These are phyloP conservation scores for Torulaspora quercuum DNA, from an alignment of 805 yeast genomes.

Conservation along the genomic window DNA sequence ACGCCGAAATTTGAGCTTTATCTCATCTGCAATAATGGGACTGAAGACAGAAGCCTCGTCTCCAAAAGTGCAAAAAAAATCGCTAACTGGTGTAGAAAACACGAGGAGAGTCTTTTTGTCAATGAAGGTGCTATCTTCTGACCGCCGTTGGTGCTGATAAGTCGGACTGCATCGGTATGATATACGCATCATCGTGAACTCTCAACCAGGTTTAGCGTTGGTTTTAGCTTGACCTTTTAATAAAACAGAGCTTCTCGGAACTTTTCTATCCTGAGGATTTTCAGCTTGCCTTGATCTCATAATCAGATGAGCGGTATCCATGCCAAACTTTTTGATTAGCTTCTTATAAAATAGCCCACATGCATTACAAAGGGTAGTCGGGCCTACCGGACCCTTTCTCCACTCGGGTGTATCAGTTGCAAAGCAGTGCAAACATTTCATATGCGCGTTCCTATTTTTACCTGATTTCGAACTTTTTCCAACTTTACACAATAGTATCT, in stretches of 20 bases:
- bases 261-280: slow-evolving; percentile 19
- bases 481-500: slow-evolving; percentile 9
- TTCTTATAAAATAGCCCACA: slow-evolving; percentile 77
- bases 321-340: slow-evolving; percentile 43
- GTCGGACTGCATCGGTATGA: too few species aligned
- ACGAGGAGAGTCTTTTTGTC: slow-evolving; percentile 68
- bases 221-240: too few species aligned
- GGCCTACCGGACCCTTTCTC: slow-evolving; percentile 79
- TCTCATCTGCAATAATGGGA: slow-evolving; percentile 51
- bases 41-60: slow-evolving; percentile 50
- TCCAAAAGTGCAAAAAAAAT: slow-evolving; percentile 60
- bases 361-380: slow-evolving; percentile 74
- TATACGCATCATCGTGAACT: too few species aligned
- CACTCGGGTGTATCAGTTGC: slow-evolving; percentile 61
- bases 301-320: slow-evolving; percentile 16
- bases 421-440: slow-evolving; percentile 22
- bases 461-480: slow-evolving; percentile 20
- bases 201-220: too few species aligned
- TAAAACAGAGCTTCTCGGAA: slow-evolving; percentile 16
- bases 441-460: slow-evolving; percentile 16
- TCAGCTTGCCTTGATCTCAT: slow-evolving; percentile 18
- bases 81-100: slow-evolving; percentile 70
- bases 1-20: slow-evolving; percentile 62
- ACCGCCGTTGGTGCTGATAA: too few species aligned
- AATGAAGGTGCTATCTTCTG: slow-evolving; percentile 68